These are phyloP conservation scores for Naganishia randhawae DNA, from an alignment of 768 basidiomycete species.

Conservation along the genomic window DNA sequence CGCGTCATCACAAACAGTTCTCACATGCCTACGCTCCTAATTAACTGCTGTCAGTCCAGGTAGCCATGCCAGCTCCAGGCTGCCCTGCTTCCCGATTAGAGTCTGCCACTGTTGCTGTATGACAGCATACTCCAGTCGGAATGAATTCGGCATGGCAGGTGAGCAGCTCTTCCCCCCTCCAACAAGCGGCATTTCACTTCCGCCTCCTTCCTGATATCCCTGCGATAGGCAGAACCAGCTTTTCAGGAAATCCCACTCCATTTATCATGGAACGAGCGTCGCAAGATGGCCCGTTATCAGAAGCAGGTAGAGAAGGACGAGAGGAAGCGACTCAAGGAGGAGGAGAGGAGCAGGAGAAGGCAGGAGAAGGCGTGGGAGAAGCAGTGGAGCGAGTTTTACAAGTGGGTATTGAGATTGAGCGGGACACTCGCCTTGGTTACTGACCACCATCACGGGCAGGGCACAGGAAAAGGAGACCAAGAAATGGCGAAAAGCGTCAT, in stretches of 20 bases:
- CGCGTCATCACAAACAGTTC: too few relatives aligned
- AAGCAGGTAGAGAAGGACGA: constrained; percentile 10
- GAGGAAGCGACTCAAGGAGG: not conserved
- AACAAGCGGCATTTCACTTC: not conserved
- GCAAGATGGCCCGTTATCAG: constrained; percentile 15
- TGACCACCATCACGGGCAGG: not conserved
- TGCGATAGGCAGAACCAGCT: too few relatives aligned
- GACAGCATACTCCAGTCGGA: not conserved
- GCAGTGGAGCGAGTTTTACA: constrained; percentile 12
- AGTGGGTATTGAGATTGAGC: not conserved
- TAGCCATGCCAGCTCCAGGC: too few relatives aligned
- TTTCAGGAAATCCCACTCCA: not conserved
- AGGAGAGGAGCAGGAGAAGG: not conserved
- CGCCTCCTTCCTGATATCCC: not conserved
- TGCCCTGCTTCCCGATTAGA: not conserved
- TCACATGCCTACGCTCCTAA: too few relatives aligned
- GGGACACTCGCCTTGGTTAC: not conserved
- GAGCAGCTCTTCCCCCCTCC: not conserved
- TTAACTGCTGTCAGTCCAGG: too few relatives aligned
- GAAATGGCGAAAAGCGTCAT: constrained; percentile 14
- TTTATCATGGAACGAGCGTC: constrained; percentile 13
- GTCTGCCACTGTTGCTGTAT: not conserved
- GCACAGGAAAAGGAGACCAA: constrained; percentile 12
- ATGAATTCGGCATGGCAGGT: constrained; percentile 17
- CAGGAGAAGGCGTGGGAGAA: constrained; percentile 9